These are phyloP conservation scores for Neoboletus brunneissimus DNA, from an alignment of 768 basidiomycete species.

Conservation along the genomic window DNA sequence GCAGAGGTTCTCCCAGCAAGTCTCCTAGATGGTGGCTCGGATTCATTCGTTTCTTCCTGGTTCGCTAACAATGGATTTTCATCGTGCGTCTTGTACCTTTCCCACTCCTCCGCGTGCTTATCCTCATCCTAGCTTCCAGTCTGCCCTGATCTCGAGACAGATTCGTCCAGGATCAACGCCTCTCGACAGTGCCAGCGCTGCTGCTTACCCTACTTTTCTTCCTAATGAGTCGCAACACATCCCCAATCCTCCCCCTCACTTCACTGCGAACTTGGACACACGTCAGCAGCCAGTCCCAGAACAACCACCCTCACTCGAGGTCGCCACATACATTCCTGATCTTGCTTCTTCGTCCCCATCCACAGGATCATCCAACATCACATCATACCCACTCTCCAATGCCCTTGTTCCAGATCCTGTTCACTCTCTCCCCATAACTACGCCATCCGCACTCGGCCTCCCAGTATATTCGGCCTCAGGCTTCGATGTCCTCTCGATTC, in stretches of 20 bases:
- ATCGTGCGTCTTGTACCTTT: constrained; percentile 17
- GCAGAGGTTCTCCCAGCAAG: constrained; percentile 66
- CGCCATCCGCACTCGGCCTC: constrained; percentile 36
- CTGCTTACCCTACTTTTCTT: not conserved
- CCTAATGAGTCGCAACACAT: not conserved
- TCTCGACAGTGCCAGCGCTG: not conserved
- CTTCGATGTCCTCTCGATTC: constrained; percentile 82
- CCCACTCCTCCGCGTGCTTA: constrained; percentile 7
- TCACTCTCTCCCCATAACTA: constrained; percentile 9
- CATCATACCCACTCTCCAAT: constrained; percentile 5
- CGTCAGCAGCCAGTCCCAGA: constrained; percentile 9
- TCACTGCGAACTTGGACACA: constrained; percentile 1
- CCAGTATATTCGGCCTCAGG: constrained; percentile 88
- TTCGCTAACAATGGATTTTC: constrained; percentile 46
- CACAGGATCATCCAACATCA: constrained; percentile 2
- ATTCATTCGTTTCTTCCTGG: constrained; percentile 44
- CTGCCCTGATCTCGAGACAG: constrained; percentile 19
- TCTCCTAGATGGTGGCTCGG: constrained; percentile 26
- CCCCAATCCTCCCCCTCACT: not conserved
- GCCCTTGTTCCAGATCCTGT: not conserved
- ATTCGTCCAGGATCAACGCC: not conserved
- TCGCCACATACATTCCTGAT: constrained; percentile 7
- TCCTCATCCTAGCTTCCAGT: constrained; percentile 22
- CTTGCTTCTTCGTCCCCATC: not conserved
- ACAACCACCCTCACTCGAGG: not conserved